Evolutionary conservation across 768 basidiomycete species (phyloP).

Genomic region (Lactifluus volemus): DNA sequence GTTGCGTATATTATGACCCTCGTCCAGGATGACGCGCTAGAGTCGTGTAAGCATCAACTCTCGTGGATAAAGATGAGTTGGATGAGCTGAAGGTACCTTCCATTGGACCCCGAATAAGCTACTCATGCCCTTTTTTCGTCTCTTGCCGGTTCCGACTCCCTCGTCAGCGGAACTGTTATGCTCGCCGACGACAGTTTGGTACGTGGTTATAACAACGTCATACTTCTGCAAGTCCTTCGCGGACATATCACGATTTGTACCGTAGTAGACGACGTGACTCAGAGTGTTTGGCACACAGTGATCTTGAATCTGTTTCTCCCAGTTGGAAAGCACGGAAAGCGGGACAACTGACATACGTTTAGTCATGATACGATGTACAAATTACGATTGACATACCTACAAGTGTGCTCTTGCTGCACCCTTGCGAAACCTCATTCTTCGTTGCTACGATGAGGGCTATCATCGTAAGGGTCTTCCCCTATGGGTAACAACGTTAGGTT

Average conservation of each 20-base stretch:
- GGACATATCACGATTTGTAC: conserved; percentile 49
- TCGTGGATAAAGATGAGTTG: too few species aligned
- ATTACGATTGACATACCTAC: conserved; percentile 48
- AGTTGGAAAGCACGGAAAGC: conserved; percentile 78
- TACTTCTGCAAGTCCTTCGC: conserved; percentile 52
- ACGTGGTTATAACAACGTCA: conserved; percentile 81
- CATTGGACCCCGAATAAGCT: conserved; percentile 64
- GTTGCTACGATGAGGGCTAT: conserved; percentile 75
- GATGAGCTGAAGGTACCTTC: conserved; percentile 48
- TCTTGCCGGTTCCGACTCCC: conserved; percentile 38
- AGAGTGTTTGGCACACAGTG: conserved; percentile 51
- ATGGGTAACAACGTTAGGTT: not conserved
- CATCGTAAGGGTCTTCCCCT: conserved; percentile 92
- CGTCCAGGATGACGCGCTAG: conserved; percentile 76
- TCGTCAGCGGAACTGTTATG: conserved; percentile 27
- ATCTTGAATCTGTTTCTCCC: conserved; percentile 78
- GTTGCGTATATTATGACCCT: conserved; percentile 85
- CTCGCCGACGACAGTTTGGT: conserved; percentile 61
- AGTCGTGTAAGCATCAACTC: not conserved
- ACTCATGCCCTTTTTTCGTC: conserved; percentile 52
- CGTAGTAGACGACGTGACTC: conserved; percentile 61
- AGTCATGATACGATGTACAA: not conserved
- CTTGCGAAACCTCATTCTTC: conserved; percentile 47
- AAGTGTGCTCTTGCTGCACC: conserved; percentile 61
- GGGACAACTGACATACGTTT: conserved; percentile 51